A percentile compares a stretch with the other conserved stretches of the same genome.
Conservation (phyloP, 2,329 filamentous ascomycete genomes). For the Neofusicoccum sp. region DNA sequence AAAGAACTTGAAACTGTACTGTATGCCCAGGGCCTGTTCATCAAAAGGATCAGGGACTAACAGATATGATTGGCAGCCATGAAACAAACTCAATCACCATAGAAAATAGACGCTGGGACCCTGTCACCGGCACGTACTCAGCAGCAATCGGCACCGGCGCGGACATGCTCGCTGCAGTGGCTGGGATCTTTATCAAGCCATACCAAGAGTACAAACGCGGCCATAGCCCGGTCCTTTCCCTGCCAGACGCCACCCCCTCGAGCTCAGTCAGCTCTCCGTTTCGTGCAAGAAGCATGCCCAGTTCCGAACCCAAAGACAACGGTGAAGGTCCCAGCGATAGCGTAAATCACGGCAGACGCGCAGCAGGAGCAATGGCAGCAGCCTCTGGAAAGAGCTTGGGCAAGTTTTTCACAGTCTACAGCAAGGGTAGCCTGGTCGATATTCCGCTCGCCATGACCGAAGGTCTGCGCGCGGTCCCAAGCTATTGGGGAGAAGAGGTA, state of each 20-base stretch:
- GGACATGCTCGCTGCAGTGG: conserved; percentile 57
- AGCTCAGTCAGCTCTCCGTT: too few relatives aligned
- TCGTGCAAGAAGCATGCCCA: background rate
- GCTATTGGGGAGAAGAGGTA: background rate
- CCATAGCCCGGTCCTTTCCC: background rate
- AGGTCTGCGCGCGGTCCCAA: conserved; percentile 35
- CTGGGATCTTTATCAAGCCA: conserved; percentile 47
- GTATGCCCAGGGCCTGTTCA: too few relatives aligned
- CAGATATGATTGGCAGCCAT: too few relatives aligned
- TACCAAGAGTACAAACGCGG: conserved; percentile 1
- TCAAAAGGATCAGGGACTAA: too few relatives aligned
- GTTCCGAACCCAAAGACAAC: background rate
- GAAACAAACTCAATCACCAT: too few relatives aligned
- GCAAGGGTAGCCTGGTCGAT: conserved; percentile 36
- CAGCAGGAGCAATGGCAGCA: conserved; percentile 20
- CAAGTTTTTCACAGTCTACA: too few relatives aligned
- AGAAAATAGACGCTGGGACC: conserved; percentile 52
- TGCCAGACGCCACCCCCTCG: too few relatives aligned
- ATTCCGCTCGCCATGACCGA: conserved; percentile 38
- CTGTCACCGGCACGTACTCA: conserved; percentile 62
- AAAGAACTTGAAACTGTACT: too few relatives aligned
- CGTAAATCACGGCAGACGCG: too few relatives aligned
- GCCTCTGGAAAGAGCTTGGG: conserved; percentile 24
- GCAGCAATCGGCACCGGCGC: conserved; percentile 56
- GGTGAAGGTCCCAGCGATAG: background rate